A percentile compares a stretch with the other conserved stretches of the same genome.
These are phyloP conservation scores for Sabuloglossum arenarium DNA, from an alignment of 495 filamentous ascomycete genomes.

Conservation along the genomic window DNA sequence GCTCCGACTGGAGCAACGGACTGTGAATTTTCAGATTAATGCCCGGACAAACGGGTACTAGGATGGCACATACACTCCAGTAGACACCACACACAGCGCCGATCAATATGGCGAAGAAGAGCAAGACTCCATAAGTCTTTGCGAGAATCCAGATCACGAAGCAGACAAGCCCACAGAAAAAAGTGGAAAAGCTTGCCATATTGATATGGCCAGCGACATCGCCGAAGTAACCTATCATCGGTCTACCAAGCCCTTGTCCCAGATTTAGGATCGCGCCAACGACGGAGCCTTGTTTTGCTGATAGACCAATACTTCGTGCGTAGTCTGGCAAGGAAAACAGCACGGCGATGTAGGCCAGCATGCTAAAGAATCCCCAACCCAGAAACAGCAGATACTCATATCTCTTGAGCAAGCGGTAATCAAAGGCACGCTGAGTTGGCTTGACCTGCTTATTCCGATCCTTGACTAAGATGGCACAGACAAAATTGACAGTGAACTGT, in stretches of 20 bases:
- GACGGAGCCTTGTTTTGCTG: conserved; percentile 42
- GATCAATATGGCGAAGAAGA: conserved; percentile 49
- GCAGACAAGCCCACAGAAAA: conserved; percentile 34
- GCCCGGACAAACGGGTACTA: background rate
- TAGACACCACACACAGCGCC: conserved; percentile 53
- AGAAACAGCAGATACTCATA: conserved; percentile 24
- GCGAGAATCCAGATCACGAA: conserved; percentile 54
- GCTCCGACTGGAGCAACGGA: conserved; percentile 51
- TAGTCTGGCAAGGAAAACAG: conserved; percentile 46
- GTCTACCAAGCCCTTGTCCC: conserved; percentile 40
- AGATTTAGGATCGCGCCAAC: conserved; percentile 54
- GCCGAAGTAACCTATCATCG: conserved; percentile 43
- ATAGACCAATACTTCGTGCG: conserved; percentile 39
- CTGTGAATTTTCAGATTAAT: background rate
- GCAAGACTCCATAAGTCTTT: conserved; percentile 39
- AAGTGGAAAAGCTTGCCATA: conserved; percentile 36
- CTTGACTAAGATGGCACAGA: conserved; percentile 20
- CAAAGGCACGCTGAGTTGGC: conserved; percentile 14
- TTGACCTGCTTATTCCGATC: conserved; percentile 23
- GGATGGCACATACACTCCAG: conserved; percentile 27
- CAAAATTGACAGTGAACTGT: conserved; percentile 20
- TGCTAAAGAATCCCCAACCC: conserved; percentile 24
- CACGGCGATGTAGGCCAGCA: conserved; percentile 28
- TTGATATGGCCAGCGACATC: conserved; percentile 49
- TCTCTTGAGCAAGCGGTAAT: conserved; percentile 17